Percentiles rank a stretch among this genome's conserved stretches.
Conservation (phyloP, 306 rosid species). For the Coriaria nepalensis region DNA sequence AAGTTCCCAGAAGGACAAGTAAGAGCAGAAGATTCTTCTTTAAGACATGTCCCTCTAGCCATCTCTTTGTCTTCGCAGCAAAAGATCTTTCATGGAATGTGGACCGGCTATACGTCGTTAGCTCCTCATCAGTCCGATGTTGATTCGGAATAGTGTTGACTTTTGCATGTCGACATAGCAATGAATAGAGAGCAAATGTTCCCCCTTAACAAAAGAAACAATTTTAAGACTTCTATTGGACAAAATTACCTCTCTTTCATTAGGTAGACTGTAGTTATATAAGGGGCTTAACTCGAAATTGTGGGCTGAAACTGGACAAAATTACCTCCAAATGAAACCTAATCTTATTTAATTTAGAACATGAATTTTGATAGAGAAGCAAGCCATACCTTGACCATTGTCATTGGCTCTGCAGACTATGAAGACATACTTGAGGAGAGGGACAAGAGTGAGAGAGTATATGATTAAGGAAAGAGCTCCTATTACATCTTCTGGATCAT, state of each 20-base stretch:
- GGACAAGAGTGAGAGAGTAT: constrained; percentile 90
- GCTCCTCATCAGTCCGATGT: constrained; percentile 90
- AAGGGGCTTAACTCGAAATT: no score
- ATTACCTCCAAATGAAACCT: no score
- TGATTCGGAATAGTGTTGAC: constrained; percentile 83
- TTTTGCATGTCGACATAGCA: constrained; percentile 96
- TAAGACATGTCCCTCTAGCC: constrained; percentile 56
- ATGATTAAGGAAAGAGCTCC: constrained; percentile 96
- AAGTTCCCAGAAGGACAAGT: constrained; percentile 91
- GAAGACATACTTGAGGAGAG: constrained; percentile 83
- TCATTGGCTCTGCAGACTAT: constrained; percentile 87
- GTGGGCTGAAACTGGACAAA: no score
- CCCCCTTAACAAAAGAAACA: constrained; percentile 51
- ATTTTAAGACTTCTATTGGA: constrained; percentile 8
- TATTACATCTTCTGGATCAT: constrained; percentile 67
- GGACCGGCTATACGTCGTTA: constrained; percentile 84
- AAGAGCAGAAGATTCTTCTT: constrained; percentile 65
- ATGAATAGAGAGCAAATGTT: constrained; percentile 89
- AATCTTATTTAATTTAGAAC: no score
- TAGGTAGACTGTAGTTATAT: no score
- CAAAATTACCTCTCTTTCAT: no score
- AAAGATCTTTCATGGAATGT: constrained; percentile 73
- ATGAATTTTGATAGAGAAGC: not conserved
- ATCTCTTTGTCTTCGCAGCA: constrained; percentile 77
- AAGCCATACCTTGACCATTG: constrained; percentile 87